Conservation (phyloP, 805 yeast species). For the Millerozyma acaciae region DNA sequence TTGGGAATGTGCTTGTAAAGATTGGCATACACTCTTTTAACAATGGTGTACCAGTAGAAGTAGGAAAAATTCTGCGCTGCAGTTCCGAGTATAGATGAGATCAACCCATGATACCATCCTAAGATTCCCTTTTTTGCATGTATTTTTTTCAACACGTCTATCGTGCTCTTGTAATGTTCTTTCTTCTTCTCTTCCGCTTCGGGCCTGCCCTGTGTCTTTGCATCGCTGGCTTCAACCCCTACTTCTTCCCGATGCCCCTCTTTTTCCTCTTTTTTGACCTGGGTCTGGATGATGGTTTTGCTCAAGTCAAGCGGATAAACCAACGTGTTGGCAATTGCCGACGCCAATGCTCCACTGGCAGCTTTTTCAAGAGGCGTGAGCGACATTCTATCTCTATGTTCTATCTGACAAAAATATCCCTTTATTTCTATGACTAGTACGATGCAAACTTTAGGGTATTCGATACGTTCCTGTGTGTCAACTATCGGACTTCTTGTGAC, state of each 20-base stretch:
- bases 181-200: conserved; percentile 8
- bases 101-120: conserved; percentile 72
- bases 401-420: too few relatives aligned
- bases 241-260: too few relatives aligned
- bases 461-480: too few relatives aligned
- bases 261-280: conserved; percentile 34
- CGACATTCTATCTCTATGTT: conserved; percentile 35
- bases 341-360: conserved; percentile 77
- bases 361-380: conserved; percentile 75
- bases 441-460: not conserved
- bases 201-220: conserved; percentile 7
- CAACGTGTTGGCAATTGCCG: conserved; percentile 70
- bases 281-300: conserved; percentile 75
- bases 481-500: too few relatives aligned
- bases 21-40: conserved; percentile 52
- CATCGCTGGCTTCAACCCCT: too few relatives aligned
- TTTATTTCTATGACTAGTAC: not conserved
- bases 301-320: conserved; percentile 81
- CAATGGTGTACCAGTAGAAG: conserved; percentile 82
- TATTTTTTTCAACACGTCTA: conserved; percentile 61
- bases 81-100: conserved; percentile 62
- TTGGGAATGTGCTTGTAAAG: conserved; percentile 31
- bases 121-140: conserved; percentile 55
- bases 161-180: conserved; percentile 46
- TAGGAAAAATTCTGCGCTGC: conserved; percentile 79